Evolutionary conservation across 2,329 filamentous ascomycete genomes (phyloP), one percentile per base, ranked within the genome.

Genomic region (Fusarium kyushuense): DNA sequence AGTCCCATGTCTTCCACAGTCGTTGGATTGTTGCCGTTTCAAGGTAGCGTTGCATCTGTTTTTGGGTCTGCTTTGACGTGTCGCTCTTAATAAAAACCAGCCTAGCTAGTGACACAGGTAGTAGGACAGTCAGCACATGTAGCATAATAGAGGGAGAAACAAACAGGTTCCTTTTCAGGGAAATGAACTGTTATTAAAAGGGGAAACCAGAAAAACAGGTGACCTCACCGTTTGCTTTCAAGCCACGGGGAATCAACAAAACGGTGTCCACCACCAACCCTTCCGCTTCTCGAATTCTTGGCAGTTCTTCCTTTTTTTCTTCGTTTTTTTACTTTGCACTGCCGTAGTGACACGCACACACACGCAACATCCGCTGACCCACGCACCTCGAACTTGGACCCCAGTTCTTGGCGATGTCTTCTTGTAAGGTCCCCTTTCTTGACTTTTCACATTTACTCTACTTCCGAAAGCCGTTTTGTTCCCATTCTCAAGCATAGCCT

Each of bases 361-460:
- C n/a, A n/a, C 33, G 19, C 55, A 23, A 58, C 46, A 48, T 49
- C 38, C 25, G 30, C 42, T 38, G 63, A 66, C 54, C 63, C 53
- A 58, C 47, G 54, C 43, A 58, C 47, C 45, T 36, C 30, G 38
- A 49, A 64, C 32, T 46, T 54, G 35, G 61, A 63, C 59, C 59
- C 59, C 40, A 64, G 63, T 58, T 60, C 67, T 70, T 65, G 69
- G 61, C 64, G 57, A 71, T 69, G 68, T 63, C 68, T 69, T 58
- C 67, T 41, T 70, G 67, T 70, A 70, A 57, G 67, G 17, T 53
- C 66, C 38, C 54, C 54, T 65, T 65, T 58, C 52, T 47, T 23
- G 47, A 52, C 40, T 55, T 52, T 57, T 41, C 48, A 45, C 55
- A 25, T 47, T 38, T 51, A 19, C 29, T 25, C 14, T 25, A 36